These are phyloP conservation scores for Xenoacremonium recifei DNA, from an alignment of 2,329 filamentous ascomycete species.

Conservation along the genomic window DNA sequence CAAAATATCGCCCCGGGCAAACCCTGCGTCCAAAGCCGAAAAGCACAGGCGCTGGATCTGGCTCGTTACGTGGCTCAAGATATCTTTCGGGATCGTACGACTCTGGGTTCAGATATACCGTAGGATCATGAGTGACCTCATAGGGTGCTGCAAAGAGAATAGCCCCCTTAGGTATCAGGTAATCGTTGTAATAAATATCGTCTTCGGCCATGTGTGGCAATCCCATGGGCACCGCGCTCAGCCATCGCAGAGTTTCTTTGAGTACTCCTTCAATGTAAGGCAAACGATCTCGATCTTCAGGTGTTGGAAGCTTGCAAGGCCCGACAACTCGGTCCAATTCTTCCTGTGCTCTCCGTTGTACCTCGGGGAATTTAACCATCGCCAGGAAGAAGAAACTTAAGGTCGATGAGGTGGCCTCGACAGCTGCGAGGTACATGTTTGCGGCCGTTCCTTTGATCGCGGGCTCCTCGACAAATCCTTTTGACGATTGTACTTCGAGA, in stretches of 20 bases:
- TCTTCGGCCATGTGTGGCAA: conserved; percentile 38
- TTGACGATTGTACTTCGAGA: too few species aligned
- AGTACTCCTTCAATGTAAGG: conserved; percentile 30
- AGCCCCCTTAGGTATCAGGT: conserved; percentile 27
- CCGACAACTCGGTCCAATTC: conserved; percentile 31
- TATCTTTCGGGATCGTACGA: conserved; percentile 33
- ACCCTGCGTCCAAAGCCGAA: conserved; percentile 37
- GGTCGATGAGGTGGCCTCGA: too few species aligned
- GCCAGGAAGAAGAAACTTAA: conserved; percentile 24
- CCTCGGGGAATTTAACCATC: conserved; percentile 22
- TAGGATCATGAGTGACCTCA: conserved; percentile 55
- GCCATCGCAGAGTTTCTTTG: conserved; percentile 31
- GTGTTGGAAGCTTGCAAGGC: conserved; percentile 23
- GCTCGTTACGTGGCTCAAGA: conserved; percentile 27
- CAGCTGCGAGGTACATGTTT: too few species aligned
- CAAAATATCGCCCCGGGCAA: conserved; percentile 34
- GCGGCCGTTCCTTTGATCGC: too few species aligned
- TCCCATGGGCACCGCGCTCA: conserved; percentile 31
- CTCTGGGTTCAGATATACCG: conserved; percentile 53
- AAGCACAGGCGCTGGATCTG: conserved; percentile 26
- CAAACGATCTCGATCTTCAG: conserved; percentile 25
- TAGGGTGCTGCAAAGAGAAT: conserved; percentile 21
- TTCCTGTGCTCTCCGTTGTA: conserved; percentile 22
- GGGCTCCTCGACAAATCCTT: not conserved
- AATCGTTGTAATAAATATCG: conserved; percentile 23